Evolutionary conservation across 148 eudicot genomes (phyloP).

Genomic region (Arctostaphylos glauca): DNA sequence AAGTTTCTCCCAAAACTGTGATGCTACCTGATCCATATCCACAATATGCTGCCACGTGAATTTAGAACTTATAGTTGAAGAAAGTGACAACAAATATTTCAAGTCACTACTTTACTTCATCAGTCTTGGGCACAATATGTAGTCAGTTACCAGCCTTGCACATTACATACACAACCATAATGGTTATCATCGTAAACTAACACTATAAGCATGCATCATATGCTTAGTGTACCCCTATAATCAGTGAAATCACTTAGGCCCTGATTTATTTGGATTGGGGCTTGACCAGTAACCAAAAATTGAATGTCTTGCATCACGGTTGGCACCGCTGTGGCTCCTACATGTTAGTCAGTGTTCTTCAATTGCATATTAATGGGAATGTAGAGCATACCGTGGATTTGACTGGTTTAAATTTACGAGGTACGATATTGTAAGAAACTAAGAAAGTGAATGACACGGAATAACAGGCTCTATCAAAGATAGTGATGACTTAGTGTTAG

Average conservation of each 20-base stretch:
- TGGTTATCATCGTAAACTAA: not conserved
- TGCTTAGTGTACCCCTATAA: no score
- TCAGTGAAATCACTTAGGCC: not conserved
- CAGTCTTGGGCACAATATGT: no score
- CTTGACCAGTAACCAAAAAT: not conserved
- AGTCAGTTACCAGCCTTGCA: no score
- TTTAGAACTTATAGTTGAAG: not conserved
- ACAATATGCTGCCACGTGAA: not conserved
- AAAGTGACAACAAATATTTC: not conserved
- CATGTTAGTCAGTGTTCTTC: not conserved
- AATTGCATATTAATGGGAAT: not conserved
- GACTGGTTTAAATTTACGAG: not conserved
- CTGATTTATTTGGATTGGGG: not conserved
- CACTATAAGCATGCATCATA: not conserved
- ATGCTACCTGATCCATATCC: not conserved
- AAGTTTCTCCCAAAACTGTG: not conserved
- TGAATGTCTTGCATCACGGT: not conserved
- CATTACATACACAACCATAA: no score
- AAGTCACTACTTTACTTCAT: not conserved
- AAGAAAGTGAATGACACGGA: not conserved
- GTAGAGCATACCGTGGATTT: not conserved
- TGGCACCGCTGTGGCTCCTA: not conserved
- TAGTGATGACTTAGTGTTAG: not conserved
- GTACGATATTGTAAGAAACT: not conserved
- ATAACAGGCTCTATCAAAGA: not conserved